Evolutionary conservation across 345 rosid genomes (phyloP), one percentile per base, ranked within the genome.

Genomic region (Acer saccharum): DNA sequence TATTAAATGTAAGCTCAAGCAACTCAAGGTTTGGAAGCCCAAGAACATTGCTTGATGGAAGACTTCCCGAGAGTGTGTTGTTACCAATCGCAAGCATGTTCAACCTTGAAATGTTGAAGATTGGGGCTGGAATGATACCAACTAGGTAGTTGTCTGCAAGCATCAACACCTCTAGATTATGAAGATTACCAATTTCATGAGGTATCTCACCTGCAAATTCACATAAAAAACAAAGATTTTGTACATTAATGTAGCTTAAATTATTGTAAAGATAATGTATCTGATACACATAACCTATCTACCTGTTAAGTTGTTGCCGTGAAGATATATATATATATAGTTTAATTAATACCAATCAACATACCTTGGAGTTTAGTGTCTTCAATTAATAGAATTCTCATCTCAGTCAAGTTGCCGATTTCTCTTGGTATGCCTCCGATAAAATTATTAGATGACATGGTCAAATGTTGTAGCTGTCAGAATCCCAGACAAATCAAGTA

Each of bases 291-390:
- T 48, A 11, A 66, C 8, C 18, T 66, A 17, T 2, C 18, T 74
- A 81, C 81, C 81, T 27, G n/a, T 43, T 27, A 77, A 69, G 60
- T 68, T 69, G 72, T 77, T 77, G 76, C 50, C 1, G 12, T 46
- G 50, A 8, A 10, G 50, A 46, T 10, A 46, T 46, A 46, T 23
- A 23, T 23, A 46, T 46, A 46, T 46, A 46, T 10, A 46, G 10
- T 46, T 11, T 14, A 52, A 52, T 52, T 52, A 52, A 12, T 16
- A 46, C 50, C 50, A 46, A 46, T 46, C 12, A 46, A 46, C 12
- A 46, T 52, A 52, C 76, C 80, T 18, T 2, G 21, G 1, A 78
- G 72, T 6, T 32, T 71, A 32, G 48, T 78, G 12, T 7, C 11
- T 17, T 12, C 71, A 62, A 80, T 57, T 39, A 16, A 6, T 25